Evolutionary conservation across 1,284 basidiomycete species (phyloP), one percentile per base, ranked within the genome.

Genomic region (Tranzscheliella williamsii): DNA sequence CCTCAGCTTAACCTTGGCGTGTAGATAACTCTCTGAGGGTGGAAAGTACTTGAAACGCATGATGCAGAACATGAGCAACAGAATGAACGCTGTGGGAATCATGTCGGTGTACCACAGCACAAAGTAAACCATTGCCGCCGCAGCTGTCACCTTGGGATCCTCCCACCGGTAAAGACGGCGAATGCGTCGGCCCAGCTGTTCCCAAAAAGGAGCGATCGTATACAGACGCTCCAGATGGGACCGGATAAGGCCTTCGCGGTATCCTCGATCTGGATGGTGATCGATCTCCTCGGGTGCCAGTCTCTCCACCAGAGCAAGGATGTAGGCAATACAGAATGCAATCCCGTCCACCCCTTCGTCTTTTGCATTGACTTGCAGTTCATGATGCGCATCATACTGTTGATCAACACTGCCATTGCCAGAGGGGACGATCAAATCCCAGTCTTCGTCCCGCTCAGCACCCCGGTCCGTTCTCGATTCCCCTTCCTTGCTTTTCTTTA

Each of bases 151-250:
- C 22, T 56, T 60, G 29, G 62, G 56, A 37, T 65, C 56, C 20
- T 65, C 62, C 62, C 62, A 65, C 3, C 62, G 56, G 24, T 65
- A 65, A 23, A 65, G 39, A 1, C 52, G 45, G 3, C 62, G 55
- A 6, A 46, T 45, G 12, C 56, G 51, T 24, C 30, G 24, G 22
- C 39, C 60, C 12, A 77, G 62, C 48, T 72, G 62, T 40, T 77
- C 75, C 75, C 75, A 77, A 38, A 77, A 77, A 1, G 75, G 75
- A 5, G 75, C 75, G 38, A 76, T 77, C 22, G 75, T 62, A 43
- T 77, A 77, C 23, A 77, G 60, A 5, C 75, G 67, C 42, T 75
- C 73, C 17, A 77, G 38, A 36, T 77, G 75, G 13, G 70, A 72
- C 12, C 75, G 69, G 6, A 68, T 65, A 8, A 65, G 51, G 21